Evolutionary conservation across 2,329 filamentous ascomycete species (phyloP).

Genomic region (Beauveria sp.): DNA sequence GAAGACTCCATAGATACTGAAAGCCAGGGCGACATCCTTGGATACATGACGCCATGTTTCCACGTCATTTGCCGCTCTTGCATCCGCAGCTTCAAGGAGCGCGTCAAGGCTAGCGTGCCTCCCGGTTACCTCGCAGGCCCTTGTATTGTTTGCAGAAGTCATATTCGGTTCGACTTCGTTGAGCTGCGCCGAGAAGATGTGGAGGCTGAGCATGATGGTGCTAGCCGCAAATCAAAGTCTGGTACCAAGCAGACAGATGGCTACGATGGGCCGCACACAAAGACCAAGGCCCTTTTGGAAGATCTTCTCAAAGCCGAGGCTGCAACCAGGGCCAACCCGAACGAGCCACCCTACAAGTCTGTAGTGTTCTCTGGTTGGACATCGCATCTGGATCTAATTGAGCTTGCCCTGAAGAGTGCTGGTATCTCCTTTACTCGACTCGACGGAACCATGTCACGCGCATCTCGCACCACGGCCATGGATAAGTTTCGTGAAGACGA

Average conservation of each 20-base stretch:
- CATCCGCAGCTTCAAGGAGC: slow-evolving; percentile 50
- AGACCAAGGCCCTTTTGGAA: slow-evolving; percentile 75
- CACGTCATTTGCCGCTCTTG: slow-evolving; percentile 77
- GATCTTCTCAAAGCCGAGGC: slow-evolving; percentile 59
- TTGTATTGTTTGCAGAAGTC: slow-evolving; percentile 62
- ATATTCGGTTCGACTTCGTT: slow-evolving; percentile 57
- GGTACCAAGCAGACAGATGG: slow-evolving; percentile 52
- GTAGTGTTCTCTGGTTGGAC: slow-evolving; percentile 98
- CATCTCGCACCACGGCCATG: slow-evolving; percentile 66
- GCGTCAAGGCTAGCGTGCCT: slow-evolving; percentile 34
- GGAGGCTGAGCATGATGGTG: slow-evolving; percentile 47
- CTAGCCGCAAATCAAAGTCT: slow-evolving; percentile 25
- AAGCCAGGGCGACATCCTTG: slow-evolving; percentile 57
- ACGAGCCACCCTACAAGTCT: slow-evolving; percentile 75
- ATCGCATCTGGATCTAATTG: slow-evolving; percentile 84
- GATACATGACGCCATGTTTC: slow-evolving; percentile 78
- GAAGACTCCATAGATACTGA: slow-evolving; percentile 48
- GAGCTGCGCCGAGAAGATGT: slow-evolving; percentile 58
- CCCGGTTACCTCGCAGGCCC: slow-evolving; percentile 34
- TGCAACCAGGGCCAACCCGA: slow-evolving; percentile 51
- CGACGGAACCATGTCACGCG: slow-evolving; percentile 79
- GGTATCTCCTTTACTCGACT: slow-evolving; percentile 70
- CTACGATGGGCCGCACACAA: slow-evolving; percentile 85
- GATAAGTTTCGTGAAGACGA: slow-evolving; percentile 68
- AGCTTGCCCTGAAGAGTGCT: slow-evolving; percentile 63